These are phyloP conservation scores for Fusarium dlaminii DNA, from an alignment of 2,329 filamentous ascomycete species.

Conservation along the genomic window DNA sequence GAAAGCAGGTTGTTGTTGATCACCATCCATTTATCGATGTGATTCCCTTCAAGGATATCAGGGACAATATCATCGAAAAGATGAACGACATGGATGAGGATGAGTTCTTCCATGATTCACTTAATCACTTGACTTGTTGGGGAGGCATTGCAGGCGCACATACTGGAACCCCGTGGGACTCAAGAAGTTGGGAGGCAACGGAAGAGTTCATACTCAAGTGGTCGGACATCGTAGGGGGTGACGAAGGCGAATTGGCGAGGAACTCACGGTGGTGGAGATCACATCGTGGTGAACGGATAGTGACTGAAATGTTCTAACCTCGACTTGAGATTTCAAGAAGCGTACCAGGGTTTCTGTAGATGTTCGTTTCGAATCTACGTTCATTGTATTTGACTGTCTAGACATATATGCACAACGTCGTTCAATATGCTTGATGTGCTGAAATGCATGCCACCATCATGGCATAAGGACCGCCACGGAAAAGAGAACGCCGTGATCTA, in stretches of 20 bases:
- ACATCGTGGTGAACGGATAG: slow-evolving; percentile 39
- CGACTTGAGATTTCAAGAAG: not conserved
- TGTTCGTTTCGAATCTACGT: slow-evolving; percentile 13
- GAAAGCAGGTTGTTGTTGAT: slow-evolving; percentile 34
- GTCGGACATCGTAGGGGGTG: slow-evolving; percentile 42
- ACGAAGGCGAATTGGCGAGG: slow-evolving; percentile 43
- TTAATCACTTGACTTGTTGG: slow-evolving; percentile 45
- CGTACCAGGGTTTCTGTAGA: not conserved
- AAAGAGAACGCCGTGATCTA: slow-evolving; percentile 33
- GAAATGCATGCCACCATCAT: slow-evolving; percentile 6
- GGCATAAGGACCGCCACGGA: not conserved
- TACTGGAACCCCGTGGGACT: slow-evolving; percentile 44
- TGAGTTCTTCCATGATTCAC: slow-evolving; percentile 44
- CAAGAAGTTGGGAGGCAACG: slow-evolving; percentile 44
- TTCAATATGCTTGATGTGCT: slow-evolving; percentile 11
- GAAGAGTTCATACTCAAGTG: slow-evolving; percentile 44
- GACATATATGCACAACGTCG: slow-evolving; percentile 10
- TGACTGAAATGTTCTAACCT: slow-evolving; percentile 29
- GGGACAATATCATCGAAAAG: slow-evolving; percentile 40
- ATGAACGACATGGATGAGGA: slow-evolving; percentile 39
- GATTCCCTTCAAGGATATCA: slow-evolving; percentile 41
- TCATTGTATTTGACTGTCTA: slow-evolving; percentile 32
- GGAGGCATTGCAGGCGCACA: slow-evolving; percentile 37
- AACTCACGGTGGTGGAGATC: slow-evolving; percentile 44
- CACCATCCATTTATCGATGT: slow-evolving; percentile 44